Evolutionary conservation across 805 yeast genomes (phyloP).

Genomic region (Cyberlindnera nakhonratchasimensis): DNA sequence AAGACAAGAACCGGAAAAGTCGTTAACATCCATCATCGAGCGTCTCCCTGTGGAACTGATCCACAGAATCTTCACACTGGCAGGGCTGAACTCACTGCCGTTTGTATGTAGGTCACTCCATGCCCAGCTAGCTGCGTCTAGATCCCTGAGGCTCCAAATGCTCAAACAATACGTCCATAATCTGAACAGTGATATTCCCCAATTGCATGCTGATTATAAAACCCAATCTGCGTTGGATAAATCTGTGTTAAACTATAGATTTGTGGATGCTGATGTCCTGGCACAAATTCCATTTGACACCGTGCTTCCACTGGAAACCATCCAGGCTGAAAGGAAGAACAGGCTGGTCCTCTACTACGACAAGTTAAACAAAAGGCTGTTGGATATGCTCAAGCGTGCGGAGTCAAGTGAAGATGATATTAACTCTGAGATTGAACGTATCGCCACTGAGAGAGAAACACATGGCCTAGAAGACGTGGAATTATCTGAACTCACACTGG

Average conservation of each 20-base stretch:
- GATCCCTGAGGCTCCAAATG: conserved; percentile 21
- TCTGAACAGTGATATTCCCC: conserved; percentile 10
- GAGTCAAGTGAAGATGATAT: conserved; percentile 17
- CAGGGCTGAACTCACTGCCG: conserved; percentile 38
- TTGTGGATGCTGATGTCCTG: conserved; percentile 26
- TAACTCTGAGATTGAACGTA: conserved; percentile 18
- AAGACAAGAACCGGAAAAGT: not conserved
- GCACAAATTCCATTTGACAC: conserved; percentile 24
- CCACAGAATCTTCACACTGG: conserved; percentile 35
- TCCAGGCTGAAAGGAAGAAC: conserved; percentile 16
- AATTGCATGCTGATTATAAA: conserved; percentile 4
- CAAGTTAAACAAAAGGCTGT: conserved; percentile 17
- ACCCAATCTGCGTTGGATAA: conserved; percentile 20
- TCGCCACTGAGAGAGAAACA: conserved; percentile 18
- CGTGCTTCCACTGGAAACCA: conserved; percentile 22
- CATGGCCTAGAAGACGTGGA: conserved; percentile 14
- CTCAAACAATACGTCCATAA: conserved; percentile 21
- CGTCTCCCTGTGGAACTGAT: conserved; percentile 43
- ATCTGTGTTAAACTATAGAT: conserved; percentile 21
- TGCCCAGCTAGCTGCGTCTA: conserved; percentile 26
- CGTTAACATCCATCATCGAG: conserved; percentile 24
- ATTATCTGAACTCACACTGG: conserved; percentile 10
- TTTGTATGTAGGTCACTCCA: conserved; percentile 32
- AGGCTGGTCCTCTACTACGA: conserved; percentile 17
- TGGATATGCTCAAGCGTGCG: conserved; percentile 12